Percentiles rank a stretch among this genome's conserved stretches.
These are phyloP conservation scores for Trichoderma reesei DNA, from an alignment of 495 filamentous ascomycete species.

Conservation along the genomic window DNA sequence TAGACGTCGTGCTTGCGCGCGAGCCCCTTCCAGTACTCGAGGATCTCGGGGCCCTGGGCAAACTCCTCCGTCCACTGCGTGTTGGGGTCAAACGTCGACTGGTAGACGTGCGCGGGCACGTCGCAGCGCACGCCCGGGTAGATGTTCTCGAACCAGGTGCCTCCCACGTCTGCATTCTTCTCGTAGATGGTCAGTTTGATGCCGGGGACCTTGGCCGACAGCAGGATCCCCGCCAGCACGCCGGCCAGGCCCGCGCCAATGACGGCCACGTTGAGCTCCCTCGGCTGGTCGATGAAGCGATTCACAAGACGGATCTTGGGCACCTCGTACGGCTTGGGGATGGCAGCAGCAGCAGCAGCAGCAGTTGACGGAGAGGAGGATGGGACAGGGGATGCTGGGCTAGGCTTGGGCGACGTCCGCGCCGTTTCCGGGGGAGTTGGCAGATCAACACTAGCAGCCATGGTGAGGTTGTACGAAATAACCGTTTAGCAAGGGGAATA, in stretches of 20 bases:
- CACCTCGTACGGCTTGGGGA: background rate
- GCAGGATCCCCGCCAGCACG: conserved; percentile 49
- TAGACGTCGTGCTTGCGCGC: conserved; percentile 54
- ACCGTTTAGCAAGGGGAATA: no score
- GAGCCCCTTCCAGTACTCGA: conserved; percentile 52
- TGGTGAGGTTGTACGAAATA: background rate
- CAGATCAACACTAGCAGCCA: background rate
- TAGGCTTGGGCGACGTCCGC: conserved; percentile 17
- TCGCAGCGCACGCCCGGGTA: conserved; percentile 64
- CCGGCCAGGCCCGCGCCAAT: conserved; percentile 61
- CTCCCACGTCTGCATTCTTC: conserved; percentile 62
- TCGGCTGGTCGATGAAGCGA: conserved; percentile 46
- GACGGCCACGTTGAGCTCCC: conserved; percentile 47
- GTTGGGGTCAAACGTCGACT: conserved; percentile 56
- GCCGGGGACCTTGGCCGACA: conserved; percentile 47
- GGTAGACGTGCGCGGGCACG: conserved; percentile 64
- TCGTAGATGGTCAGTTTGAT: conserved; percentile 57
- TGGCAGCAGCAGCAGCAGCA: background rate
- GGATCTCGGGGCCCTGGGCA: conserved; percentile 54
- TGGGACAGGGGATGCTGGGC: conserved; percentile 2
- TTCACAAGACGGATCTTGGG: conserved; percentile 25
- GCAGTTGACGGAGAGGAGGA: no score
- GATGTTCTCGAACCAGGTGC: conserved; percentile 63
- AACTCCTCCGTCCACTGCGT: conserved; percentile 57
- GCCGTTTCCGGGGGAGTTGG: background rate